Conservation (phyloP, 164 flowering plant genomes). For the Euptelea pleiosperma region DNA sequence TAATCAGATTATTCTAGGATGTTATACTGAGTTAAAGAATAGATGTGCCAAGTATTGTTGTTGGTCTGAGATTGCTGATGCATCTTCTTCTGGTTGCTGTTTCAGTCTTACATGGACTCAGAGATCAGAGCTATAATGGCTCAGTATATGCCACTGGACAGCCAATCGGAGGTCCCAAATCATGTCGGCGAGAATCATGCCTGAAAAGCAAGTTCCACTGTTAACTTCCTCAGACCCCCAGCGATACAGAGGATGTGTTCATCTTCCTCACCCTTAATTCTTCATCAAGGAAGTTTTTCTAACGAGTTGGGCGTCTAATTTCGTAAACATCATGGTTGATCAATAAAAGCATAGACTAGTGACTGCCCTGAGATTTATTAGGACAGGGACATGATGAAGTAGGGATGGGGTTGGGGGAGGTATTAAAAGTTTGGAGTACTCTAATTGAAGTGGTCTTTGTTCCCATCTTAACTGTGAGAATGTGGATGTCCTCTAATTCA, state of each 20-base stretch:
- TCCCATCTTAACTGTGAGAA: neutral
- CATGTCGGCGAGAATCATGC: slow-evolving; percentile 36
- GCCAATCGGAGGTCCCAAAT: slow-evolving; percentile 57
- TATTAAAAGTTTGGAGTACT: neutral
- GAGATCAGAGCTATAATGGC: slow-evolving; percentile 87
- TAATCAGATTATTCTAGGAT: neutral
- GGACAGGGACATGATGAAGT: neutral
- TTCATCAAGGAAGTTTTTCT: neutral
- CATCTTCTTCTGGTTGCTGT: slow-evolving; percentile 2
- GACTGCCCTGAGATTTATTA: slow-evolving; percentile 7
- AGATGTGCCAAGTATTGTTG: neutral
- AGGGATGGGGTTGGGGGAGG: neutral
- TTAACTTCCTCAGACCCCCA: neutral
- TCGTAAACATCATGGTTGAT: slow-evolving; percentile 1
- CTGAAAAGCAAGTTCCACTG: slow-evolving; percentile 8
- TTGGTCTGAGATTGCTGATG: neutral
- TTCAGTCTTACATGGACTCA: slow-evolving; percentile 67
- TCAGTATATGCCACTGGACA: slow-evolving; percentile 85
- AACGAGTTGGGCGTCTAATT: neutral
- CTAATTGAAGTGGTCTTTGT: neutral
- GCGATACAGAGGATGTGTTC: neutral
- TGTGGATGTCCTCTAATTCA: neutral
- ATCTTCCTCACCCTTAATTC: neutral
- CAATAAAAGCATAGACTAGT: slow-evolving; percentile 4
- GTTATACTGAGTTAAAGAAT: too few species aligned